phyloP scores from a whole-genome alignment of 768 basidiomycete genomes.

The Phanerodontia chrysosporium region DNA sequence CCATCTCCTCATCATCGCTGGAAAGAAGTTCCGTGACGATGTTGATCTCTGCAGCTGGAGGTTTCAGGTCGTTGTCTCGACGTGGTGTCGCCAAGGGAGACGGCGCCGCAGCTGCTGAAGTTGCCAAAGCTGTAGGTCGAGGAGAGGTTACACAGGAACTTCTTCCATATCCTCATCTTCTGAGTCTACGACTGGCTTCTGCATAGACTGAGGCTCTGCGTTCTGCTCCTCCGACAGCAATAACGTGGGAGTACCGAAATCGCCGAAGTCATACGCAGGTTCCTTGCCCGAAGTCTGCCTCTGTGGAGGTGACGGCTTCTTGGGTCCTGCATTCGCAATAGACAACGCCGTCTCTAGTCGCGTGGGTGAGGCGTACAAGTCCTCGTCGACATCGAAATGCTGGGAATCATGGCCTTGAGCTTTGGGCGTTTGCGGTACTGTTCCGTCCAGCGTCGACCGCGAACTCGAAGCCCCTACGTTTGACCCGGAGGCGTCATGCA shows the following conservation, averaged over 20 bases:
- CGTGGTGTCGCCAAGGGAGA: background rate
- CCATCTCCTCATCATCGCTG: slow-evolving; percentile 33
- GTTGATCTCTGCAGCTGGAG: background rate
- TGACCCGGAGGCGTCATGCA: slow-evolving; percentile 7
- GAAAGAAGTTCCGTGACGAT: background rate
- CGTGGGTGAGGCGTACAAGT: slow-evolving; percentile 47
- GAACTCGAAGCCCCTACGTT: slow-evolving; percentile 17
- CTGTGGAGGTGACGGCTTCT: slow-evolving; percentile 15
- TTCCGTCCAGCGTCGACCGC: slow-evolving; percentile 2
- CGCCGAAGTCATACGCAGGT: slow-evolving; percentile 9
- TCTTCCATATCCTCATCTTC: slow-evolving; percentile 37
- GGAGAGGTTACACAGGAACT: slow-evolving; percentile 13
- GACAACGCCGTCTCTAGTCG: slow-evolving; percentile 65
- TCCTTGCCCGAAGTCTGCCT: background rate
- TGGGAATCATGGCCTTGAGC: slow-evolving; percentile 1
- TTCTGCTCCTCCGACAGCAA: slow-evolving; percentile 14
- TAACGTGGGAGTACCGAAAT: slow-evolving; percentile 29
- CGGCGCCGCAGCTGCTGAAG: background rate
- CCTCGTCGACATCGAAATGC: slow-evolving; percentile 28
- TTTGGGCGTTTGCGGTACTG: slow-evolving; percentile 3
- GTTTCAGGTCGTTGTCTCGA: background rate
- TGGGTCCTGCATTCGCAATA: slow-evolving; percentile 55
- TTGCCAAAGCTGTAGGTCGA: background rate
- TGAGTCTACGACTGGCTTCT: slow-evolving; percentile 11
- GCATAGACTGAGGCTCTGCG: slow-evolving; percentile 24